Base-by-base conservation (phyloP, 177 flowering plant genomes). In the Vitis hybrid region DNA sequence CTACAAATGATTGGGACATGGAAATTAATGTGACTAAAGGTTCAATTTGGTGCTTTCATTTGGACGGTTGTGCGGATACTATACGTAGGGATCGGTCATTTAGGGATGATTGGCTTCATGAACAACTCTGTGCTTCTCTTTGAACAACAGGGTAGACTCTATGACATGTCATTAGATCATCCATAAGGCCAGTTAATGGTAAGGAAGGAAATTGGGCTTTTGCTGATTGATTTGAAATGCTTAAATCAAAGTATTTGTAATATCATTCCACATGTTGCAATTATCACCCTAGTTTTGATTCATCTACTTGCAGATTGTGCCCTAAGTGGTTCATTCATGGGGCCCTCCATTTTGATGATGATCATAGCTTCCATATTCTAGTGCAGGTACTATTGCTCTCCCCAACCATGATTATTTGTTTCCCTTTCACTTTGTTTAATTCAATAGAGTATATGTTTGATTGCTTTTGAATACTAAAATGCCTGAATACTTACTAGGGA, bases 401-500 rank as follows among this genome's bases (percentile, higher is more conserved):
- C 31, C 34, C 14, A 57, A n/a, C 22, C 14, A 29, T 55, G 29
- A 39, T 39, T 39, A 39, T 39, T 39, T 39, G 45, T 39, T 39
- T 45, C 13, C 50, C 12, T 53, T 50, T 49, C 19, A 18, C 10
- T 6, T 58, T 15, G 61, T 15, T 18, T 9, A 14, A 16, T 58
- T 58, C 61, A 9, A 16, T 19, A 8, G 26, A 20, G 65, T 52
- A 63, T 16, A 22, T 52, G 20, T 48, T 49, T 62, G 64, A 52
- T 48, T 48, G 48, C 15, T 53, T 72, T 49, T 70, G 45, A 14
- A 5, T 39, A 39, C 45, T 39, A 39, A 39, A 39, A 39, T 39
- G 45, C 45, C 45, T 39, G 9, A 39, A 39, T 39, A 39, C 45
- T 39, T 89, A 94, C 98, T 87, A 3, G 98, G 99, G 11, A 90